Conservation (phyloP, 1,139 yeast genomes). For the Candida freyschussii region DNA sequence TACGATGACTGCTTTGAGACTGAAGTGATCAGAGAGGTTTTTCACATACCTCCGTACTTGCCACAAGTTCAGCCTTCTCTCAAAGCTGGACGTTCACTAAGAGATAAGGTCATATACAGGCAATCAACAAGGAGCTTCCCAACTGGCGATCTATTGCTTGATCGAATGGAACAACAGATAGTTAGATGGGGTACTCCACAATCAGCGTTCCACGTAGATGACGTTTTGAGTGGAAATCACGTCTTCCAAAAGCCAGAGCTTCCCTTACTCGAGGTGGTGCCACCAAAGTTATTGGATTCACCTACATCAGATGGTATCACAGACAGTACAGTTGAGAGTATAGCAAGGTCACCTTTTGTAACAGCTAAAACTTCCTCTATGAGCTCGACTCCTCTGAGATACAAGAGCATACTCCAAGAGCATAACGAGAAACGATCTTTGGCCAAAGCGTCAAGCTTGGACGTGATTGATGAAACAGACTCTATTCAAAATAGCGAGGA, state of each 20-base stretch:
- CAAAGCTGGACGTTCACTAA: slow-evolving; percentile 5
- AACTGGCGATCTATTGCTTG: slow-evolving; percentile 32
- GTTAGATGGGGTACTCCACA: slow-evolving; percentile 49
- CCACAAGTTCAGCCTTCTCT: slow-evolving; percentile 1
- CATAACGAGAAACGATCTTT: too few species aligned
- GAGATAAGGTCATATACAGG: slow-evolving; percentile 23
- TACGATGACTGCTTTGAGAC: too few species aligned
- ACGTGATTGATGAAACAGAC: too few species aligned
- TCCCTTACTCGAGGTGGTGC: slow-evolving; percentile 11
- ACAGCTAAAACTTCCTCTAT: too few species aligned
- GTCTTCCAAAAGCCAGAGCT: slow-evolving; percentile 32
- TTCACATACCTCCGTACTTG: not conserved
- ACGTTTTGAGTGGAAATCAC: slow-evolving; percentile 36
- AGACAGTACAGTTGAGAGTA: slow-evolving; percentile 11
- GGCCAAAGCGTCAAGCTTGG: too few species aligned
- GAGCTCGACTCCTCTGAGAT: not conserved
- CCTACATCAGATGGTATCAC: slow-evolving; percentile 3
- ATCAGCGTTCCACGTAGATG: slow-evolving; percentile 38
- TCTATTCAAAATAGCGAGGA: too few species aligned
- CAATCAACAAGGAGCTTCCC: slow-evolving; percentile 28
- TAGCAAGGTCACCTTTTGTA: slow-evolving; percentile 14
- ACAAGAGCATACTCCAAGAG: too few species aligned
- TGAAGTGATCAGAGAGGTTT: too few species aligned
- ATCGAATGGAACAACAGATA: slow-evolving; percentile 47
- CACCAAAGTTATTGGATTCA: not conserved